These are phyloP conservation scores for Verticillium nubilum DNA, from an alignment of 2,329 filamentous ascomycete genomes.

Conservation along the genomic window DNA sequence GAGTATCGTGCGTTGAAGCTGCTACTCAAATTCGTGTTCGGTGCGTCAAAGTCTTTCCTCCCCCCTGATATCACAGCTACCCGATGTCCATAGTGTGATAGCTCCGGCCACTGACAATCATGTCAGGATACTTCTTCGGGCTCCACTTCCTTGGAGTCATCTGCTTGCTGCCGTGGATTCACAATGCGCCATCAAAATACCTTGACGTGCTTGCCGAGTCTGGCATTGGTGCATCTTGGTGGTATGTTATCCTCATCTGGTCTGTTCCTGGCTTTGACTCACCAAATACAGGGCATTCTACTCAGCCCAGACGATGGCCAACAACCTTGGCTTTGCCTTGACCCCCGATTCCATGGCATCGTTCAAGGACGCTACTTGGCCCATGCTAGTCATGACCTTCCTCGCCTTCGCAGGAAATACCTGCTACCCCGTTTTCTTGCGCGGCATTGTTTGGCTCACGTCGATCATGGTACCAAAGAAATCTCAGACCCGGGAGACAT, in stretches of 20 bases:
- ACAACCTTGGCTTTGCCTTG: conserved; percentile 49
- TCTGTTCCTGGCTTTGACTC: not conserved
- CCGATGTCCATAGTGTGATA: too few relatives aligned
- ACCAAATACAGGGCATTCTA: conserved; percentile 34
- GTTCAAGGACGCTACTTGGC: conserved; percentile 37
- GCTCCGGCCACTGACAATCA: not conserved
- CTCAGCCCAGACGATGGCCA: conserved; percentile 43
- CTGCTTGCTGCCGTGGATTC: conserved; percentile 42
- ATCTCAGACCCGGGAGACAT: conserved; percentile 32
- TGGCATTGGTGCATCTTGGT: conserved; percentile 39
- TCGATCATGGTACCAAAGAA: conserved; percentile 37
- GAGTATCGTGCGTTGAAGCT: conserved; percentile 46
- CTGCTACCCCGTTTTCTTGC: conserved; percentile 51
- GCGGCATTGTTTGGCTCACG: conserved; percentile 52
- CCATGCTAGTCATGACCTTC: conserved; percentile 40
- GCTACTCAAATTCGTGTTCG: conserved; percentile 37
- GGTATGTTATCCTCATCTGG: conserved; percentile 28
- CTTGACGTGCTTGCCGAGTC: conserved; percentile 29
- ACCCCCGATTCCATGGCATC: conserved; percentile 49
- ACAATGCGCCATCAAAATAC: conserved; percentile 32
- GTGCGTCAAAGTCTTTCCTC: conserved; percentile 18
- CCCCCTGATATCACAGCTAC: too few relatives aligned
- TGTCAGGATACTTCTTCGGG: conserved; percentile 36
- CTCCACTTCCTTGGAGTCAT: conserved; percentile 41
- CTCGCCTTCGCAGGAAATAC: conserved; percentile 49